Percentiles rank a stretch among this genome's conserved stretches.
Conservation (phyloP, 345 rosid species). For the Populus alba region DNA sequence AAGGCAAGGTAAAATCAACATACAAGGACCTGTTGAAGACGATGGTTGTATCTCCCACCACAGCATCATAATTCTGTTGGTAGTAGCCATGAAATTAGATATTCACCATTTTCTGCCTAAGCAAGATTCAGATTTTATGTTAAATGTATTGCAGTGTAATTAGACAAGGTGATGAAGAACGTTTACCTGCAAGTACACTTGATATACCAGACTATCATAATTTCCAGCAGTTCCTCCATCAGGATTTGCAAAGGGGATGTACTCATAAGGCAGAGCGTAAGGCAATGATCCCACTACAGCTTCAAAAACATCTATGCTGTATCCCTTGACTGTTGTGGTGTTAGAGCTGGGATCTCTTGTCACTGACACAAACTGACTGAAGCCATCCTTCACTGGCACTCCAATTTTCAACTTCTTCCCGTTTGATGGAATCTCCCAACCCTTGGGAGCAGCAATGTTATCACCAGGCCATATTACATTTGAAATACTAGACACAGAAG, state of each 20-base stretch:
- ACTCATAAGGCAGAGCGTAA: slow-evolving; percentile 16
- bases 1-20: slow-evolving; percentile 70
- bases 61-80: slow-evolving; percentile 36
- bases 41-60: slow-evolving; percentile 67
- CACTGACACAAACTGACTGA: slow-evolving; percentile 30
- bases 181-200: slow-evolving; percentile 16
- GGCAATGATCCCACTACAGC: slow-evolving; percentile 28
- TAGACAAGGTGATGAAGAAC: not conserved
- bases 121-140: too few species aligned
- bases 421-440: slow-evolving; percentile 25
- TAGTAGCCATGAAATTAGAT: not conserved
- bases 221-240: slow-evolving; percentile 9
- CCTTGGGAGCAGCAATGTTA: not conserved
- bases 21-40: slow-evolving; percentile 34
- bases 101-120: too few species aligned
- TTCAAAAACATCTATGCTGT: slow-evolving; percentile 35
- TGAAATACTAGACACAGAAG: not conserved
- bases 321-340: slow-evolving; percentile 14
- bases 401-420: slow-evolving; percentile 32
- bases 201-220: slow-evolving; percentile 27
- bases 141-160: not conserved
- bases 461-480: slow-evolving; percentile 28
- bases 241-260: slow-evolving; percentile 4
- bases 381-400: slow-evolving; percentile 33
- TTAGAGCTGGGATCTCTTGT: slow-evolving; percentile 1